These are phyloP conservation scores for Exophiala lecanii-corni DNA, from an alignment of 2,329 filamentous ascomycete species.

Conservation along the genomic window DNA sequence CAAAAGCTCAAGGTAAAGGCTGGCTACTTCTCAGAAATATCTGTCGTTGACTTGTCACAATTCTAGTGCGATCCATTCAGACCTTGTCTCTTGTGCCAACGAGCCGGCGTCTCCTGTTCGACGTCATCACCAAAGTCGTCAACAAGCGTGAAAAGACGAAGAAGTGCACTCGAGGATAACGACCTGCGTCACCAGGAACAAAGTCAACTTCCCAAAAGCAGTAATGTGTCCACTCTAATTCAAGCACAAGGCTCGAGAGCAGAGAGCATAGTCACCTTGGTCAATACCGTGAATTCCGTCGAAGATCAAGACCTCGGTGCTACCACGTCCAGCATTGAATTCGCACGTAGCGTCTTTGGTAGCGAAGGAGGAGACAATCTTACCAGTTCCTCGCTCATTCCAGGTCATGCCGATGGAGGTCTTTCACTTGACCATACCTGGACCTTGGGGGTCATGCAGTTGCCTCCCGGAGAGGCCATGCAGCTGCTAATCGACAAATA, in stretches of 20 bases:
- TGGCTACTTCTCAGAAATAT: no score
- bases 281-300: not conserved
- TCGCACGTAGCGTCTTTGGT: not conserved
- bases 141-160: not conserved
- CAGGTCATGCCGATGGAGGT: not conserved
- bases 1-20: conserved; percentile 1
- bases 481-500: conserved; percentile 18
- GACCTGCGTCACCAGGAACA: no score
- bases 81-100: not conserved
- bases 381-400: conserved; percentile 1
- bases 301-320: not conserved
- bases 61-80: conserved; percentile 3
- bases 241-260: not conserved
- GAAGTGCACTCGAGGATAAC: no score
- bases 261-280: not conserved
- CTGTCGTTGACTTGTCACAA: no score
- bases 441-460: conserved; percentile 4
- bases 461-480: conserved; percentile 19
- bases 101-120: not conserved
- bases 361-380: not conserved
- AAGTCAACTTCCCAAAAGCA: no score
- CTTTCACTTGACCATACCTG: conserved; percentile 1
- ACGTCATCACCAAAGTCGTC: not conserved
- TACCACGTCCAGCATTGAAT: conserved; percentile 2
- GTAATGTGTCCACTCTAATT: no score